Conservation (phyloP, 805 yeast species). For the Pichia deserticola region DNA sequence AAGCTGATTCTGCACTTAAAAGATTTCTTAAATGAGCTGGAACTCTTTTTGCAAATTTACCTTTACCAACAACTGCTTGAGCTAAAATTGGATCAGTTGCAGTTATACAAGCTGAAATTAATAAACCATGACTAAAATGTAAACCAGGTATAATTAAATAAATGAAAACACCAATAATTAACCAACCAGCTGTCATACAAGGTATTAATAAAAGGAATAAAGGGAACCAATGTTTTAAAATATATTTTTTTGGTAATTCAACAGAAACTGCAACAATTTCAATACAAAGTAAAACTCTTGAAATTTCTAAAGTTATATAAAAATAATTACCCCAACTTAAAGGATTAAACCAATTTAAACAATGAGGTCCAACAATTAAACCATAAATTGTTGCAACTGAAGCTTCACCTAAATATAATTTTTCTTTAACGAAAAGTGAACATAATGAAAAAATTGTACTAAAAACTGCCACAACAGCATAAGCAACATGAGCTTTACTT, state of each 20-base stretch:
- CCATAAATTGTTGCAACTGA: conserved; percentile 60
- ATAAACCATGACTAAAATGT: conserved; percentile 45
- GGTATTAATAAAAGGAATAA: conserved; percentile 54
- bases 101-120: conserved; percentile 64
- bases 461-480: conserved; percentile 57
- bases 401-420: conserved; percentile 57
- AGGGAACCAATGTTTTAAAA: conserved; percentile 51
- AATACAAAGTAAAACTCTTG: conserved; percentile 58
- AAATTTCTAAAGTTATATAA: conserved; percentile 48
- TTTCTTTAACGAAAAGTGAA: conserved; percentile 53
- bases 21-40: conserved; percentile 55
- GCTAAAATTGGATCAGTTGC: conserved; percentile 75
- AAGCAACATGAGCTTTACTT: conserved; percentile 32
- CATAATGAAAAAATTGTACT: conserved; percentile 49
- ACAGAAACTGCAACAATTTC: conserved; percentile 70
- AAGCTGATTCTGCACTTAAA: conserved; percentile 64
- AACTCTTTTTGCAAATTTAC: conserved; percentile 61
- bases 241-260: conserved; percentile 61
- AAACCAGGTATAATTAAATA: conserved; percentile 56
- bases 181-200: conserved; percentile 68
- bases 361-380: conserved; percentile 51
- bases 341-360: conserved; percentile 52
- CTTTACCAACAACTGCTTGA: conserved; percentile 67
- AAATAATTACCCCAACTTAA: conserved; percentile 49
- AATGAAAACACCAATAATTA: conserved; percentile 53